Percentiles rank a stretch among this genome's conserved stretches.
phyloP scores from a whole-genome alignment of 2,329 filamentous ascomycete genomes.

The Calonectria honghensis region DNA sequence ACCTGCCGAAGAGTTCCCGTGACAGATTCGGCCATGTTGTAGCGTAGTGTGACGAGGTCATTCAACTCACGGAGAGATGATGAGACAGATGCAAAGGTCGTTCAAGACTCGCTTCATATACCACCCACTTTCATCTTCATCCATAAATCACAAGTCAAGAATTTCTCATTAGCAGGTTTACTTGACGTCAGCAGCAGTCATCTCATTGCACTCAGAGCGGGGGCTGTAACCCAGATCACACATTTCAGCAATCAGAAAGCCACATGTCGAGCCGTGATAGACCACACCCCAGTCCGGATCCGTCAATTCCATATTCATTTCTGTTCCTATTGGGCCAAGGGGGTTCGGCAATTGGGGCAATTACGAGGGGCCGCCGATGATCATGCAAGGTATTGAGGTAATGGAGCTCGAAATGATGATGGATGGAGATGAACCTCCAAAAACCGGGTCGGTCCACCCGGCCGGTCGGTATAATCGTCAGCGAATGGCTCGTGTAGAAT shows the following conservation, averaged over 20 bases:
- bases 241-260: background rate
- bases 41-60: background rate
- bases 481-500: conserved; percentile 23
- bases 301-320: background rate
- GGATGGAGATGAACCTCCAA: background rate
- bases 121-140: background rate
- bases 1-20: conserved; percentile 62
- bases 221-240: conserved; percentile 9
- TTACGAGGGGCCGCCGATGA: background rate
- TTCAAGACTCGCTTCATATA: background rate
- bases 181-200: conserved; percentile 51
- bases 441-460: background rate
- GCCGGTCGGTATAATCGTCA: background rate
- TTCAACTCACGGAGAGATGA: too few relatives aligned
- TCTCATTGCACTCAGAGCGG: conserved; percentile 30
- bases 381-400: conserved; percentile 25
- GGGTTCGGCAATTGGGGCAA: background rate
- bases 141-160: background rate
- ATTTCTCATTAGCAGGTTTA: conserved; percentile 28
- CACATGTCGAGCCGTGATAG: background rate
- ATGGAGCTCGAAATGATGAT: conserved; percentile 20
- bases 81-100: background rate
- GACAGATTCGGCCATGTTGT: conserved; percentile 53
- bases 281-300: background rate
- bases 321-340: background rate